phyloP scores from a whole-genome alignment of 441 rosid genomes.

The Populus hybrid region DNA sequence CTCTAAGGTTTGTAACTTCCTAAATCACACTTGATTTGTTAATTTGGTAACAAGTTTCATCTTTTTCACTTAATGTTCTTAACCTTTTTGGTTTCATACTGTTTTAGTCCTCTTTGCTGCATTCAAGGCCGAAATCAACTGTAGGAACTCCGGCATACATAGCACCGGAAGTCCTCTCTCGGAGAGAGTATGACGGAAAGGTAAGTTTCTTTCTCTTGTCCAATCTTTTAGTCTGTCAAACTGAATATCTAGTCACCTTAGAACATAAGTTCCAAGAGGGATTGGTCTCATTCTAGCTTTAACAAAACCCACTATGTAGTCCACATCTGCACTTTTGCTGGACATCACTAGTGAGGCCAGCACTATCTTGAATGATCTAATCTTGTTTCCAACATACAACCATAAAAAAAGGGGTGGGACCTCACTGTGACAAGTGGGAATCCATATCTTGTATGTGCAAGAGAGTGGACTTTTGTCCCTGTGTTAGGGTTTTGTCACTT shows the following conservation, averaged over 20 bases:
- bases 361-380: conserved; percentile 1
- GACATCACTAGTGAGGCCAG: background rate
- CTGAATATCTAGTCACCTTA: background rate
- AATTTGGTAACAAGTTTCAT: background rate
- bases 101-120: conserved; percentile 74
- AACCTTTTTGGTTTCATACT: conserved; percentile 1
- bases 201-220: conserved; percentile 26
- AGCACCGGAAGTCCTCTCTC: conserved; percentile 86
- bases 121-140: conserved; percentile 89
- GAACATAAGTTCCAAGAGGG: background rate
- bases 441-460: conserved; percentile 15
- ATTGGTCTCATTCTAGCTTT: background rate
- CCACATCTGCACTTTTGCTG: background rate
- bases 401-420: conserved; percentile 1
- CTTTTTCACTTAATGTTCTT: background rate
- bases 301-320: background rate
- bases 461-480: background rate
- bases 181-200: conserved; percentile 89
- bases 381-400: background rate
- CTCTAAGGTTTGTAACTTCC: conserved; percentile 60
- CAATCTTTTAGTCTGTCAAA: background rate
- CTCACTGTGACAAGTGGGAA: conserved; percentile 6
- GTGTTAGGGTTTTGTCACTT: conserved; percentile 8
- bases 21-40: background rate
- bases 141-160: conserved; percentile 98